These are phyloP conservation scores for Tolypocladium album DNA, from an alignment of 2,329 filamentous ascomycete species.

Conservation along the genomic window DNA sequence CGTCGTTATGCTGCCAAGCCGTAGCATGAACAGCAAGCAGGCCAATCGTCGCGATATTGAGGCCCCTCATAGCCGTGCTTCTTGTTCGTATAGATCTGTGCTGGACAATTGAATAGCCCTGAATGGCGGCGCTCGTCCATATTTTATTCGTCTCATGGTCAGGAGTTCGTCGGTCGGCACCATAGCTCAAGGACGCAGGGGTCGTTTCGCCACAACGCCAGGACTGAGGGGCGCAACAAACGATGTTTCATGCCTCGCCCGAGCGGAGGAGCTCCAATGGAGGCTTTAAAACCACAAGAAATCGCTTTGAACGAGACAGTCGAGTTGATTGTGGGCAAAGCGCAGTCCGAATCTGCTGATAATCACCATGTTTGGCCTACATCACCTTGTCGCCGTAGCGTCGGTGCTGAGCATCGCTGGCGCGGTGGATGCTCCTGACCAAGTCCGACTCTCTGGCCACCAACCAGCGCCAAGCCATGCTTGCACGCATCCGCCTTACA, in stretches of 20 bases:
- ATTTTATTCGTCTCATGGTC: neutral
- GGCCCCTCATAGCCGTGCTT: neutral
- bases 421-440: neutral
- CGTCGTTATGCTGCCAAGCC: slow-evolving; percentile 4
- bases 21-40: slow-evolving; percentile 1
- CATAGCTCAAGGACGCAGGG: neutral
- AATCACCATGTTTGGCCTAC: slow-evolving; percentile 1
- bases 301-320: neutral
- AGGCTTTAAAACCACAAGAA: neutral
- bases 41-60: neutral
- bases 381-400: neutral
- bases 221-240: neutral
- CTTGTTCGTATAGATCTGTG: no score
- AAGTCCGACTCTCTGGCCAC: neutral
- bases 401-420: neutral
- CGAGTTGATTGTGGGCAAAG: no score
- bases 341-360: neutral
- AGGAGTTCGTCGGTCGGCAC: no score
- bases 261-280: neutral
- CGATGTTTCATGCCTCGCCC: neutral
- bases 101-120: neutral
- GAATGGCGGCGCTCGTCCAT: neutral
- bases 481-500: slow-evolving; percentile 24
- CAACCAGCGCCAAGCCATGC: slow-evolving; percentile 4
- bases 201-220: neutral